Base-by-base conservation (phyloP, 2,329 filamentous ascomycete genomes). In the Colletotrichum paranaense region DNA sequence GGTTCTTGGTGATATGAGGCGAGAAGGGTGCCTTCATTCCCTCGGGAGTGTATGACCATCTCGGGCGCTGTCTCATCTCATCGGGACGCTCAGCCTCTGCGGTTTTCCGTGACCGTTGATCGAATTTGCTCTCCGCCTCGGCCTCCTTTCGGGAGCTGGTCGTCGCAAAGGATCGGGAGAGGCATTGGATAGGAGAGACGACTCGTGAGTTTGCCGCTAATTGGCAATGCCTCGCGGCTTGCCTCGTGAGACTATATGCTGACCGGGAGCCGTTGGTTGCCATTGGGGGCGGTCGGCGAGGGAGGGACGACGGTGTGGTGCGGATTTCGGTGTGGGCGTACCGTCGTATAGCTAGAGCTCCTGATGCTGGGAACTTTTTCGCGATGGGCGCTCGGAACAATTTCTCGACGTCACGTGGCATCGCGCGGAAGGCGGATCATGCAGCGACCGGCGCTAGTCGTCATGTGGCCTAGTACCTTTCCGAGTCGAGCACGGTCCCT, bases 11-110 rank as follows among this genome's bases (percentile, higher is more conserved):
- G 76, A 84, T 88, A 84, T 85, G 91, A 81, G 87, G 89, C 76
- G 84, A 92, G 85, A 94, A 89, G 1, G 91, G 90, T 4, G 92
- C 92, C 83, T 92, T 94, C 87, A 94, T 93, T 70, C 84, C 86
- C 75, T 88, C 84, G 11, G 93, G 93, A 8, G 93, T 95, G 78
- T 91, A 88, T 12, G 89, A 87, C 93, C 93, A 95, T 85, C 93
- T 87, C 63, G 92, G 92, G 76, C 74, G 67, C 59, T 63, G 58
- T 12, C 62, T 66, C 14, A 64, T 11, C 11, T 71, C 72, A 24
- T 68, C 72, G 32, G 72, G 69, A 26, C 69, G 26, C 16, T 71
- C 70, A 3, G 68, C 22, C 59, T 75, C 66, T 12, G 62, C 65
- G 26, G 26, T 53, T 42, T 30, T 68, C 49, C 67, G 68, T 49